phyloP scores from a whole-genome alignment of 192 early-diverging fungal species.

The Cladochytrium replicatum region DNA sequence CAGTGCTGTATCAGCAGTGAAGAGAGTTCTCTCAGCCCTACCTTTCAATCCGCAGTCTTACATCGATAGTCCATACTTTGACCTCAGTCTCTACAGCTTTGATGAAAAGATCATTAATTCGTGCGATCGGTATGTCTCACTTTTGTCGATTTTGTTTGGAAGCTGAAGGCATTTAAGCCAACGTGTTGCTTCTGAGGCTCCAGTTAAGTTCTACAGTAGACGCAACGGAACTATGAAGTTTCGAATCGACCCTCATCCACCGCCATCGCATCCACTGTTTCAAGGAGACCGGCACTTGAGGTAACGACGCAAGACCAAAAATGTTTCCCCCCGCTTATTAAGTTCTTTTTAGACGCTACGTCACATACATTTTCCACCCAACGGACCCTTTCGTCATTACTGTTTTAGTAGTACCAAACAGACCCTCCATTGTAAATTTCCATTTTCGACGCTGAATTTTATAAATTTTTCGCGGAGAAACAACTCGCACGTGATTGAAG shows the following conservation, averaged over 20 bases:
- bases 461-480: no score
- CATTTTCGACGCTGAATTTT: no score
- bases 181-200: slow-evolving; percentile 39
- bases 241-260: slow-evolving; percentile 39
- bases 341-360: slow-evolving; percentile 31
- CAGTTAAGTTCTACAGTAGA: slow-evolving; percentile 56
- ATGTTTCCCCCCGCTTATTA: slow-evolving; percentile 9
- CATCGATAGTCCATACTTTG: slow-evolving; percentile 56
- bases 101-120: slow-evolving; percentile 57
- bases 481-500: no score
- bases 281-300: no score
- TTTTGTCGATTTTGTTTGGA: background rate
- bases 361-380: slow-evolving; percentile 57
- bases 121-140: slow-evolving; percentile 42
- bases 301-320: background rate
- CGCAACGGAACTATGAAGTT: slow-evolving; percentile 46
- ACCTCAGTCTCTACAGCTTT: slow-evolving; percentile 52
- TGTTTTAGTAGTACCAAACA: no score
- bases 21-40: slow-evolving; percentile 42
- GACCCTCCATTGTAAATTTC: no score
- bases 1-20: slow-evolving; percentile 48
- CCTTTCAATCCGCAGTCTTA: slow-evolving; percentile 55
- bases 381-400: slow-evolving; percentile 59
- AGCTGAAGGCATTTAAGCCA: background rate
- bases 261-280: background rate